Base-by-base conservation (phyloP, 768 basidiomycete species). In the Kwoniella europaea region DNA sequence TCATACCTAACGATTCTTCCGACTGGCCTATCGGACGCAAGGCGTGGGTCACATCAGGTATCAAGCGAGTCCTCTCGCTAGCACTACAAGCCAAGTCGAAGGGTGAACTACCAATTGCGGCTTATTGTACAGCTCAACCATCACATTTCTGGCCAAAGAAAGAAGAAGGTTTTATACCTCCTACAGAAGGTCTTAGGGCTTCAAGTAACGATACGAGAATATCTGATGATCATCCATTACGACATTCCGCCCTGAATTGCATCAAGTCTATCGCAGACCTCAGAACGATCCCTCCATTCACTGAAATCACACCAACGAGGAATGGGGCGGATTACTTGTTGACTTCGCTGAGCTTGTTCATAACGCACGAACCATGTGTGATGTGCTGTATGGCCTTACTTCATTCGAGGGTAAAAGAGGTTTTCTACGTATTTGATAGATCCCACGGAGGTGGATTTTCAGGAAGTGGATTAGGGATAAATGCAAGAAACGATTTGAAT, bases 301-400 rank as follows among this genome's bases (percentile, higher is more conserved):
- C 76, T 27, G 72, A 76, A 16, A 73, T 77, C 7, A 59, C 69
- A 20, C 80, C 82, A 1, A 79, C 80, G 4, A 59, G 82, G n/a
- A 93, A 92, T 74, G 91, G 92, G 15, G 85, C 90, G 1, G 90
- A 91, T 78, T 99, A 99, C 83, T 90, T 98, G 55, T 87, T 98
- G 27, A 98, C 94, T 0, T 89, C 90, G 2, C 87, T 90, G 18
- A 89, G 90, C 1, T 86, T 98, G 27, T 98, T 98, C 85, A 88
- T 89, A 64, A 93, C 93, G 10, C 96, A 99, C 84, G 97, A 99
- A 76, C 97, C 97, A 0, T 99, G 97, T 76, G 88, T 99, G 67
- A 94, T 98, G 93, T 99, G 97, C 82, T 89, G 90, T 76, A 99
- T 99, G 97, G 93, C 94, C 2, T 85, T 98, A 22, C 85, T 97